phyloP scores from a whole-genome alignment of 441 rosid genomes.

The Erodium trifolium region DNA sequence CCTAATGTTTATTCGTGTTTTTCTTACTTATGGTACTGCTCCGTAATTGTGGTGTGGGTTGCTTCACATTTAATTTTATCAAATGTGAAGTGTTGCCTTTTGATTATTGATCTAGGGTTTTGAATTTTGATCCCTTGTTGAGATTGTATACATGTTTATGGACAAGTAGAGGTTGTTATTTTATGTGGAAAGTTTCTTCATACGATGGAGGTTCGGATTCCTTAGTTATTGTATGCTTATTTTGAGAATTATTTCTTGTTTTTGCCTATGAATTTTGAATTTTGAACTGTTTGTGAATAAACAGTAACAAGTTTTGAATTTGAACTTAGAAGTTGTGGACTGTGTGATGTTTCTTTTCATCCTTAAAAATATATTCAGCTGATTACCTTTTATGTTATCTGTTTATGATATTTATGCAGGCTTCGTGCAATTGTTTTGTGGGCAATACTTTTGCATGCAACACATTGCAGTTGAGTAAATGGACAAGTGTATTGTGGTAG shows the following conservation, averaged over 20 bases:
- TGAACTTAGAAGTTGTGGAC: not conserved
- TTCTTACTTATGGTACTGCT: not conserved
- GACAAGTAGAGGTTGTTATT: constrained; percentile 31
- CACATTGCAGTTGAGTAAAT: not conserved
- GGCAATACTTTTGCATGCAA: too few species aligned
- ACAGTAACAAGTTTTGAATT: constrained; percentile 18
- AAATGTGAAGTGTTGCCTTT: not conserved
- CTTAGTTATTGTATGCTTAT: not conserved
- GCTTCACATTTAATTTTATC: not conserved
- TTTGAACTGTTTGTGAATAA: constrained; percentile 10
- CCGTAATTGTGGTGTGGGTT: not conserved
- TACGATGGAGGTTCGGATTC: not conserved
- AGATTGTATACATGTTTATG: constrained; percentile 18
- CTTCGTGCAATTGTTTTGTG: too few species aligned
- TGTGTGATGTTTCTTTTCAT: not conserved
- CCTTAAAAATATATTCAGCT: constrained; percentile 7
- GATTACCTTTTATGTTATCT: too few species aligned
- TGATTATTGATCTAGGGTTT: constrained; percentile 43
- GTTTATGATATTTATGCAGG: not conserved
- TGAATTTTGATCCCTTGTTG: constrained; percentile 14
- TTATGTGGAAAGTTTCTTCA: constrained; percentile 40
- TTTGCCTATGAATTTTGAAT: too few species aligned
- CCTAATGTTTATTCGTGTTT: not conserved
- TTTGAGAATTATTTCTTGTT: too few species aligned
- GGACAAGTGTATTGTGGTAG: constrained; percentile 27